Percentiles rank a stretch among this genome's conserved stretches.
Conservation (phyloP, 2,329 filamentous ascomycete species). For the Fusarium virguliforme region DNA sequence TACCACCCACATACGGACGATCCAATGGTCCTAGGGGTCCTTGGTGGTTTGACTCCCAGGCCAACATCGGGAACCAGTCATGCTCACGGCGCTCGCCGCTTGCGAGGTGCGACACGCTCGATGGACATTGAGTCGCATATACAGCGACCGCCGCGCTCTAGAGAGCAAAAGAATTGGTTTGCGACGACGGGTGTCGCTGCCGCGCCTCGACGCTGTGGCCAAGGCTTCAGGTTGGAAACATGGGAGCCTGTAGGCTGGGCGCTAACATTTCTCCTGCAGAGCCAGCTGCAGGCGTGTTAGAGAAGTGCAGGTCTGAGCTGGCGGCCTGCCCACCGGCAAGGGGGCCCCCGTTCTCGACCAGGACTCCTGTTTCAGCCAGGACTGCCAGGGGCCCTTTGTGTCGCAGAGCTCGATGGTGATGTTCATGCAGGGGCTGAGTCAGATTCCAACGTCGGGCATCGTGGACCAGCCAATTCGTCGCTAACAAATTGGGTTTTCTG, state of each 20-base stretch:
- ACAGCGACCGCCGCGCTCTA: constrained; percentile 7
- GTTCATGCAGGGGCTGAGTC: constrained; percentile 35
- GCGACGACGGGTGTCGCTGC: constrained; percentile 31
- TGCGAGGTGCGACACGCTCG: constrained; percentile 12
- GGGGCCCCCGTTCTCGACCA: constrained; percentile 34
- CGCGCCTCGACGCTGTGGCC: constrained; percentile 8
- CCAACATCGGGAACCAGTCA: constrained; percentile 29
- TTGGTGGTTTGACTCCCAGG: constrained; percentile 30
- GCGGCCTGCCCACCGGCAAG: constrained; percentile 19
- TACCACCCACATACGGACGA: constrained; percentile 28
- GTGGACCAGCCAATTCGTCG: constrained; percentile 12
- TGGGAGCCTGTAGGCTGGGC: constrained; percentile 24
- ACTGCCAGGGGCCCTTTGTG: constrained; percentile 20
- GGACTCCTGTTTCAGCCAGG: constrained; percentile 42
- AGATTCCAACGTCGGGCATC: constrained; percentile 12
- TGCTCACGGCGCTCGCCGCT: constrained; percentile 1
- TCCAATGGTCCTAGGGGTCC: constrained; percentile 38
- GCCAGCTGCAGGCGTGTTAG: constrained; percentile 34
- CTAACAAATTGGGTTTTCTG: constrained; percentile 20
- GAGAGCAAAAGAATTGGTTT: constrained; percentile 19
- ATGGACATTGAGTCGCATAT: constrained; percentile 4
- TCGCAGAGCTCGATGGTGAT: constrained; percentile 38
- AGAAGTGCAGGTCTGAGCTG: constrained; percentile 18
- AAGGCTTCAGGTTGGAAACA: constrained; percentile 28
- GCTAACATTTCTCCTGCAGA: constrained; percentile 34